Evolutionary conservation across 2,329 filamentous ascomycete genomes (phyloP).

Genomic region (Purpureocillium lavendulum): DNA sequence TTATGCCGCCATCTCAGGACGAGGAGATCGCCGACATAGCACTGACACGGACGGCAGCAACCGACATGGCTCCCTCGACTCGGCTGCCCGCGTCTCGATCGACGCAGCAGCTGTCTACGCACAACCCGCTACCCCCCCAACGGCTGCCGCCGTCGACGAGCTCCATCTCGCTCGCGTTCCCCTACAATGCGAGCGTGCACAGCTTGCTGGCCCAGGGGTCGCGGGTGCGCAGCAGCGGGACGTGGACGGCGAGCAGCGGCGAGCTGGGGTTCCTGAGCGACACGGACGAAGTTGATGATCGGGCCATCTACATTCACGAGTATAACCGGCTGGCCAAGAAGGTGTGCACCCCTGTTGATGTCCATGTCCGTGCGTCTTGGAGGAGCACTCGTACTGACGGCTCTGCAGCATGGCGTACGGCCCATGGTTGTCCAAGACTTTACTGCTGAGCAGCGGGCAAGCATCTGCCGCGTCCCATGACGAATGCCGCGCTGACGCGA

Average conservation of each 20-base stretch:
- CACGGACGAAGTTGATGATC: conserved; percentile 39
- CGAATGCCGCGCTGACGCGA: neutral
- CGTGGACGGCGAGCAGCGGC: conserved; percentile 50
- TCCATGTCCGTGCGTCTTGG: no score
- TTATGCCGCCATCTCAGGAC: conserved; percentile 3
- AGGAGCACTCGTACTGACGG: conserved; percentile 4
- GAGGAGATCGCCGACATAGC: no score
- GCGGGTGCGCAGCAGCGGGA: conserved; percentile 36
- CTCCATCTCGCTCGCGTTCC: conserved; percentile 14
- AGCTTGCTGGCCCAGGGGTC: conserved; percentile 11
- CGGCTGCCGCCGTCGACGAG: conserved; percentile 16
- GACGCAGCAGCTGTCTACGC: conserved; percentile 10
- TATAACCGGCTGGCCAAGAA: conserved; percentile 54
- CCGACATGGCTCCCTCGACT: conserved; percentile 19
- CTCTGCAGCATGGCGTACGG: conserved; percentile 43
- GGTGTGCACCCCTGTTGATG: conserved; percentile 23
- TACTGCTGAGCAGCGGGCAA: conserved; percentile 21
- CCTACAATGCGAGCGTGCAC: conserved; percentile 17
- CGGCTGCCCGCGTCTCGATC: conserved; percentile 9
- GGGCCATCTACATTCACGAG: conserved; percentile 41
- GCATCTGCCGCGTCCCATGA: conserved; percentile 9
- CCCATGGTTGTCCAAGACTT: conserved; percentile 27
- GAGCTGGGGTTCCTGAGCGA: conserved; percentile 39
- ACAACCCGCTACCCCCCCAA: conserved; percentile 6
- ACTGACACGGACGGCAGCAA: neutral